Conservation (phyloP, 495 filamentous ascomycete species). For the Cetradonia linearis region DNA sequence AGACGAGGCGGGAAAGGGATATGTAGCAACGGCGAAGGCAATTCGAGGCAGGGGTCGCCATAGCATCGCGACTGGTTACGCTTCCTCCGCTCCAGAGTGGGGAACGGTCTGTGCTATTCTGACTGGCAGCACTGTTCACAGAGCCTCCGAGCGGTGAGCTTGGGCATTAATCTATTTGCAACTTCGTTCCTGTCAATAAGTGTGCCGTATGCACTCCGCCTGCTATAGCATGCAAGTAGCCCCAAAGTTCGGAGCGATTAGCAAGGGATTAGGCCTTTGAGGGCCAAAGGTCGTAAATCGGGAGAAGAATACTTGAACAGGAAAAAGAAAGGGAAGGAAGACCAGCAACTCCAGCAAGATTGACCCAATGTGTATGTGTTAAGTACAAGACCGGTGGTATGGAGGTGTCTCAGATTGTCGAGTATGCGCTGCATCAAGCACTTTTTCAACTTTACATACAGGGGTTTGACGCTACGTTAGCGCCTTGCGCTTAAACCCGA, state of each 20-base stretch:
- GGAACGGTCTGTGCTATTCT: background rate
- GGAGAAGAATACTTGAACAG: no score
- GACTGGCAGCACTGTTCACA: background rate
- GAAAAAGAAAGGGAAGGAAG: background rate
- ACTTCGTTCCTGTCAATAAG: background rate
- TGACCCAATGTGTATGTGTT: constrained; percentile 2
- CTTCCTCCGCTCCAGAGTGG: background rate
- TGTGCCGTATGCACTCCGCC: constrained; percentile 2
- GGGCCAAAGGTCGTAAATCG: background rate
- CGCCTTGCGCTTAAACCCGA: background rate
- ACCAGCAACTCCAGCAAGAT: constrained; percentile 16
- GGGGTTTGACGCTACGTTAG: constrained; percentile 3
- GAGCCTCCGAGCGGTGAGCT: background rate
- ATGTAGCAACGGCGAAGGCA: constrained; percentile 90
- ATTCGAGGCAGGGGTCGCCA: constrained; percentile 95
- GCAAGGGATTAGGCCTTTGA: background rate
- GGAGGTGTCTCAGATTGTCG: background rate
- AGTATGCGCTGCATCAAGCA: constrained; percentile 6
- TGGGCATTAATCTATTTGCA: constrained; percentile 4
- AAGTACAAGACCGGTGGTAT: background rate
- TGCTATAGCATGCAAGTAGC: constrained; percentile 13
- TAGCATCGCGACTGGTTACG: constrained; percentile 51
- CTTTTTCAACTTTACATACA: constrained; percentile 4
- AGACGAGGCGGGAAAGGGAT: constrained; percentile 77
- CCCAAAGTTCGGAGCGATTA: constrained; percentile 3